Conservation (phyloP, 495 filamentous ascomycete genomes). For the Podospora tetraspora region DNA sequence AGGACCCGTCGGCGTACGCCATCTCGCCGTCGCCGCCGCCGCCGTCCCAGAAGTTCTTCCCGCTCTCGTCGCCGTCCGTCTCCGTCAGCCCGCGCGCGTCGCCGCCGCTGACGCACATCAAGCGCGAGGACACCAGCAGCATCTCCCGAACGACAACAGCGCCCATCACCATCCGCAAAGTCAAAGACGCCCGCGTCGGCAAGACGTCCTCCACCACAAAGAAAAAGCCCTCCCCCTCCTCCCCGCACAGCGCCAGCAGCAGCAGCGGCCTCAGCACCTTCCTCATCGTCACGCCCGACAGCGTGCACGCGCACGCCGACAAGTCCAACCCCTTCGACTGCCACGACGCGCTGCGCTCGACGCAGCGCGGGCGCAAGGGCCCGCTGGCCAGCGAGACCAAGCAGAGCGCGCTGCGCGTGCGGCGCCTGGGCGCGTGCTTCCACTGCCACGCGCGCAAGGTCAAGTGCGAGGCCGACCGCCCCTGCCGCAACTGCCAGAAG, state of each 20-base stretch:
- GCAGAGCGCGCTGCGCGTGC: slow-evolving; percentile 42
- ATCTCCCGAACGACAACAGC: background rate
- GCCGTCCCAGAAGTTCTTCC: slow-evolving; percentile 10
- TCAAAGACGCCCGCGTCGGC: slow-evolving; percentile 26
- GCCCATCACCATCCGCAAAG: slow-evolving; percentile 33
- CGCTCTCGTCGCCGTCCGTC: slow-evolving; percentile 22
- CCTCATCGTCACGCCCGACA: slow-evolving; percentile 44
- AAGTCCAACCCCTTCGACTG: slow-evolving; percentile 45
- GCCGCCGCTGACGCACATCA: slow-evolving; percentile 25
- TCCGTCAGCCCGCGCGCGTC: slow-evolving; percentile 16
- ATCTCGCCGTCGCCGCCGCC: slow-evolving; percentile 31
- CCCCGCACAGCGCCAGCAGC: slow-evolving; percentile 12
- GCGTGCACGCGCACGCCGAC: slow-evolving; percentile 38
- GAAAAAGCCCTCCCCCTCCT: slow-evolving; percentile 13
- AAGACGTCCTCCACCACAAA: slow-evolving; percentile 25
- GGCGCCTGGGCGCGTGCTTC: slow-evolving; percentile 45
- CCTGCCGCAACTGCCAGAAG: slow-evolving; percentile 45
- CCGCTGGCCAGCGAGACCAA: slow-evolving; percentile 43
- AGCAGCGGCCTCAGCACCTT: slow-evolving; percentile 33
- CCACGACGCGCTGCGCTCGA: slow-evolving; percentile 40
- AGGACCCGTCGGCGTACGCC: slow-evolving; percentile 25
- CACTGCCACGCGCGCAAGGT: slow-evolving; percentile 46
- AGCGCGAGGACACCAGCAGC: slow-evolving; percentile 22
- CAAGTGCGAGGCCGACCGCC: slow-evolving; percentile 42
- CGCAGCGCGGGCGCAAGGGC: slow-evolving; percentile 44